These are phyloP conservation scores for Escallonia rubra DNA, from an alignment of 129 eudicot genomes.

Conservation along the genomic window DNA sequence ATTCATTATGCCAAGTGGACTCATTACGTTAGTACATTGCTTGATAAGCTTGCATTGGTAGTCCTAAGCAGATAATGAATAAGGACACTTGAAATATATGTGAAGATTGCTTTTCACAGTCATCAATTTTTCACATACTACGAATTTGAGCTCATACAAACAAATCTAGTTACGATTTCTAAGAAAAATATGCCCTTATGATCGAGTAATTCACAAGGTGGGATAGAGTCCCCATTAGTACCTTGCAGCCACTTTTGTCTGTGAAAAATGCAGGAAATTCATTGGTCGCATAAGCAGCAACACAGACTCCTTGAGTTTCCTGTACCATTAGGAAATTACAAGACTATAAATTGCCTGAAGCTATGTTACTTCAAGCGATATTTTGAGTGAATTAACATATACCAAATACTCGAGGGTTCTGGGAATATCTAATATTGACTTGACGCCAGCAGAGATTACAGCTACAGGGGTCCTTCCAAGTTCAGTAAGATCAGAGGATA, in stretches of 20 bases:
- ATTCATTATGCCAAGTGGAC: not conserved
- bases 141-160: too few relatives aligned
- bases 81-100: too few relatives aligned
- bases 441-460: slow-evolving; percentile 90
- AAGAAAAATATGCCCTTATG: too few relatives aligned
- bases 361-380: not conserved
- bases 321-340: slow-evolving; percentile 21
- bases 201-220: not conserved
- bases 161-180: too few relatives aligned
- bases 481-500: slow-evolving; percentile 95
- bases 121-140: too few relatives aligned
- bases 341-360: slow-evolving; percentile 2
- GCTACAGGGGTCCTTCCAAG: slow-evolving; percentile 87
- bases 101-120: too few relatives aligned
- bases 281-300: slow-evolving; percentile 71
- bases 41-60: not conserved
- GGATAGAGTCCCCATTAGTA: slow-evolving; percentile 15
- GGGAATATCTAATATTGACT: slow-evolving; percentile 93
- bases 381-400: slow-evolving; percentile 10
- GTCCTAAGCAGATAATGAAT: not conserved
- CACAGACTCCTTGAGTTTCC: slow-evolving; percentile 99
- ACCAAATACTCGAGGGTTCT: slow-evolving; percentile 92
- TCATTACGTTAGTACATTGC: too few relatives aligned
- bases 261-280: slow-evolving; percentile 94
- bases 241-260: slow-evolving; percentile 85